phyloP scores from a whole-genome alignment of 768 basidiomycete species.

The Amanita inopinata region DNA sequence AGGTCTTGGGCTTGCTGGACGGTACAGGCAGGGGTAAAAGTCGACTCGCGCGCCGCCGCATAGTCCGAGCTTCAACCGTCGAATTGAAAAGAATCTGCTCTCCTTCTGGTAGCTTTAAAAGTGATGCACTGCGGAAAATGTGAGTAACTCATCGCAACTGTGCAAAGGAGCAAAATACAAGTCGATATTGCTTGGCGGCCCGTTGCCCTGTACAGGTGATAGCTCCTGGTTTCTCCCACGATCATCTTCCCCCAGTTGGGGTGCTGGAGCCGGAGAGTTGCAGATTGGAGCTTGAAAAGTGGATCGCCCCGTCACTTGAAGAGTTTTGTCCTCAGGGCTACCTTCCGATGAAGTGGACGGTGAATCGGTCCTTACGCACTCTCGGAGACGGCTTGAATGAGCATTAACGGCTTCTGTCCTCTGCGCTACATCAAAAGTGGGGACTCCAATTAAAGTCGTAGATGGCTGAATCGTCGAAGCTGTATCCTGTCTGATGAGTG shows the following conservation, averaged over 20 bases:
- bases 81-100: slow-evolving; percentile 44
- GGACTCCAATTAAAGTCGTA: slow-evolving; percentile 4
- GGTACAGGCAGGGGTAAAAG: slow-evolving; percentile 40
- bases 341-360: slow-evolving; percentile 28
- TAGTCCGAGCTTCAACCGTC: slow-evolving; percentile 41
- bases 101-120: slow-evolving; percentile 28
- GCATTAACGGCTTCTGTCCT: slow-evolving; percentile 3
- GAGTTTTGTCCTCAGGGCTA: slow-evolving; percentile 30
- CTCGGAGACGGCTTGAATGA: slow-evolving; percentile 3
- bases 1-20: slow-evolving; percentile 38
- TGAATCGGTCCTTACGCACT: background rate
- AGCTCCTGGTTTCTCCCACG: slow-evolving; percentile 44
- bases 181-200: slow-evolving; percentile 25
- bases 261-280: background rate
- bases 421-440: no score
- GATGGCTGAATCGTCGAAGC: slow-evolving; percentile 13
- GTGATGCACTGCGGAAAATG: slow-evolving; percentile 18
- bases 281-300: slow-evolving; percentile 7
- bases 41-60: slow-evolving; percentile 48
- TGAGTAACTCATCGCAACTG: background rate
- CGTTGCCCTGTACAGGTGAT: slow-evolving; percentile 47
- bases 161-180: slow-evolving; percentile 28
- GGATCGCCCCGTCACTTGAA: slow-evolving; percentile 23
- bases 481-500: slow-evolving; percentile 12
- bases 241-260: slow-evolving; percentile 18